Base-by-base conservation (phyloP, 371 early-diverging fungal species). In the Saksenaea vasiformis region DNA sequence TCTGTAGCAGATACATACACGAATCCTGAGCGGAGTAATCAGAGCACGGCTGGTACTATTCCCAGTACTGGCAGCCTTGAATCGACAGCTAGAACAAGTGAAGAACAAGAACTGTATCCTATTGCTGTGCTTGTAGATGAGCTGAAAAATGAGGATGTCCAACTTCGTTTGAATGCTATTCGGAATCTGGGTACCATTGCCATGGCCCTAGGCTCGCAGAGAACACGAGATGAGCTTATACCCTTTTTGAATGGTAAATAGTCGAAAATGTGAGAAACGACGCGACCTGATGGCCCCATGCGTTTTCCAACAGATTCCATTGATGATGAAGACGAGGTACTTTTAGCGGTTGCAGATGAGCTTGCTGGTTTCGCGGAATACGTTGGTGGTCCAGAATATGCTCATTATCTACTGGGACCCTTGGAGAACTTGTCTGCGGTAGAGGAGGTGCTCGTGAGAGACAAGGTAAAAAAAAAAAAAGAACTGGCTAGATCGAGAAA, bases 281-380 rank as follows among this genome's bases (percentile, higher is more conserved):
- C 19, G 51, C 51, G 51, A 47, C 51, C 51, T 47, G n/a, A 47
- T 22, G 22, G 11, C n/a, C 51, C 17, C 53, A 22, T 60, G 39
- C 38, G 19, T 37, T 41, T 56, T 37, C 43, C 65, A 61, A 57
- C 67, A 95, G 98, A 98, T 78, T 97, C 98, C 15, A 93, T 97
- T 70, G 98, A 98, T 76, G 98, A 98, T 71, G 98, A 97, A 71
- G 98, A 97, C 76, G 98, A 97, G 76, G 90, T 98, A 34, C 77
- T 99, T 61, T 70, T 94, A 28, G 93, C 94, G 36, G 84, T 99
- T 37, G 98, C 99, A 27, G 95, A 95, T 67, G 95, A 96, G 61
- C 83, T 99, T 26, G 97, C 95, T 26, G 81, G 87, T 66, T 95
- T 99, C 70, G 87, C 93, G 39, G 93, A 94, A 59, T 92, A 90